phyloP scores from a whole-genome alignment of 257 asterid species.

The Rauvolfia tetraphylla region DNA sequence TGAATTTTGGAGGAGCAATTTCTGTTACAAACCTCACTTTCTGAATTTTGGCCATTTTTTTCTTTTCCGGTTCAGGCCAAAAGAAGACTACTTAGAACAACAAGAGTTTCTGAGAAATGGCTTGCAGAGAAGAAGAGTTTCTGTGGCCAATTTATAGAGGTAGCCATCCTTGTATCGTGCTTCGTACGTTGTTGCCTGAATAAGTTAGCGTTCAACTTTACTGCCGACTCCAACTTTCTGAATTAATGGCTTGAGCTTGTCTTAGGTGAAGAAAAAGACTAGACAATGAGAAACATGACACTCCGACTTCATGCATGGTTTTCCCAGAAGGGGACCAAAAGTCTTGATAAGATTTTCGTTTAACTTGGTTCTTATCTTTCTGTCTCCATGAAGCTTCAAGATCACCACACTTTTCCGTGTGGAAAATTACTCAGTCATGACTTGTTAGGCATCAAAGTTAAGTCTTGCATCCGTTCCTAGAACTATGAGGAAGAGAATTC shows the following conservation, averaged over 20 bases:
- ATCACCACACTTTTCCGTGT: neutral
- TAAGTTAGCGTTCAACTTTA: slow-evolving; percentile 6
- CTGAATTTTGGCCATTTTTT: slow-evolving; percentile 35
- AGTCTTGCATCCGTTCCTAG: neutral
- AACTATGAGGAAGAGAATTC: neutral
- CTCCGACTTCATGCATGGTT: neutral
- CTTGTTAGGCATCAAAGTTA: slow-evolving; percentile 2
- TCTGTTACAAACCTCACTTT: slow-evolving; percentile 43
- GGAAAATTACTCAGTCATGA: neutral
- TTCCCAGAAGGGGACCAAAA: slow-evolving; percentile 10
- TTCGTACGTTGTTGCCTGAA: slow-evolving; percentile 25
- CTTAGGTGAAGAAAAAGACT: slow-evolving; percentile 1
- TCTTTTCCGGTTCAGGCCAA: neutral
- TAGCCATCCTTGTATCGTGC: slow-evolving; percentile 24
- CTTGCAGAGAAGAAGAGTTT: slow-evolving; percentile 13
- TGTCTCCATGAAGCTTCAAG: neutral
- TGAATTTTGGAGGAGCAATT: slow-evolving; percentile 51
- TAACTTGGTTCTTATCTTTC: neutral
- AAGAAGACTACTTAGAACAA: neutral
- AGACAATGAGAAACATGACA: neutral
- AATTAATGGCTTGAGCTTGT: slow-evolving; percentile 23
- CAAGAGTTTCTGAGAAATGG: neutral
- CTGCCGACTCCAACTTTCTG: slow-evolving; percentile 26
- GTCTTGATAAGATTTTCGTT: slow-evolving; percentile 16
- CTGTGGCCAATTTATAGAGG: slow-evolving; percentile 25